Percentiles rank a stretch among this genome's conserved stretches.
Conservation (phyloP, 306 rosid species). For the Rosa rugosa region DNA sequence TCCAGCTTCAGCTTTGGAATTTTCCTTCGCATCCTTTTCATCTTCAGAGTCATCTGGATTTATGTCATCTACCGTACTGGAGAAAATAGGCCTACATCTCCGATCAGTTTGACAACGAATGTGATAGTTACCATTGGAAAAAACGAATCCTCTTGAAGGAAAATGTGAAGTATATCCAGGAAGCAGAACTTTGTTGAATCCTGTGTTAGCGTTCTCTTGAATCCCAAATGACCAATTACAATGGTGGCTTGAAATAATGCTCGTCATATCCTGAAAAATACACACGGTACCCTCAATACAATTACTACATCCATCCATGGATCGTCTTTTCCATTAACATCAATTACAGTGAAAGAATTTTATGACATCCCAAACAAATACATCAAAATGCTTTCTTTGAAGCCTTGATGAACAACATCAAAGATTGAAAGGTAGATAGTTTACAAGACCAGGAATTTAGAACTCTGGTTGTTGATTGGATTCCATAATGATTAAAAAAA, state of each 20-base stretch:
- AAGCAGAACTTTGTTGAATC: slow-evolving; percentile 48
- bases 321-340: neutral
- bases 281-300: neutral
- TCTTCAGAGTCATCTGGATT: slow-evolving; percentile 69
- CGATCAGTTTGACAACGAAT: slow-evolving; percentile 37
- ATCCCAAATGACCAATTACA: slow-evolving; percentile 63
- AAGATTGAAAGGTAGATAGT: neutral
- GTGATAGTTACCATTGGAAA: slow-evolving; percentile 39
- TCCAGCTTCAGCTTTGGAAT: slow-evolving; percentile 41
- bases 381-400: neutral
- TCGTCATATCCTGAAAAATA: slow-evolving; percentile 55
- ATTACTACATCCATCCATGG: neutral
- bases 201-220: slow-evolving; percentile 49
- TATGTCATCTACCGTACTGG: slow-evolving; percentile 35
- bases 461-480: neutral
- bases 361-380: neutral
- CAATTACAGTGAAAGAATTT: neutral
- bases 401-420: neutral
- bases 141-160: slow-evolving; percentile 50
- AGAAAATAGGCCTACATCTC: slow-evolving; percentile 45
- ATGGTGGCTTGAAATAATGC: slow-evolving; percentile 65
- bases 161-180: slow-evolving; percentile 39
- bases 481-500: slow-evolving; percentile 4
- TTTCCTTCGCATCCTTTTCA: slow-evolving; percentile 38
- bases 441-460: neutral